Base-by-base conservation (phyloP, 1,284 basidiomycete genomes). In the Heliocybe sulcata region DNA sequence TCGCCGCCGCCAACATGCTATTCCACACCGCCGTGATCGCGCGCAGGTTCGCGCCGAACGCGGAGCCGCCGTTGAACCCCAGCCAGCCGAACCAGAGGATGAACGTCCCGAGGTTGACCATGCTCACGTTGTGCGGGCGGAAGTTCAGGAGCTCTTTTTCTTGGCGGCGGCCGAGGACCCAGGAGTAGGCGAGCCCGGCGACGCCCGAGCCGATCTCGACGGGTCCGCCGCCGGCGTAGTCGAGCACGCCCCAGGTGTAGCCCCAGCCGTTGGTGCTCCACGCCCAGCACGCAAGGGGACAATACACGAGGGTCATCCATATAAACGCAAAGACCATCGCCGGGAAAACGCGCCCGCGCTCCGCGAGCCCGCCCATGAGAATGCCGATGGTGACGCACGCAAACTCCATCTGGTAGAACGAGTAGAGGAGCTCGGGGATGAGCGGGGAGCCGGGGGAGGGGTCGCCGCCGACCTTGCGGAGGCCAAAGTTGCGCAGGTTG, bases 201-300 rank as follows among this genome's bases (percentile, higher is more conserved):
- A 92, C 83, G 49, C 94, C 94, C 55, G 90, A 94, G 51, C 89
- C 89, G 61, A 97, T 93, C 70, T 98, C 93, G 63, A 97, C 92
- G 29, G 94, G 94, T 8, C 92, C 92, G 45, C 94, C 94, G 51
- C 94, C 85, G 53, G 87, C 85, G 64, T 86, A 94, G 71, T 97
- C 94, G 47, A 94, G 77, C 8, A 94, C 91, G 23, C 94, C 93
- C 87, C 90, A 94, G 63, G 86, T 88, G 70, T 83, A 85, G 0
- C 83, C 94, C 94, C 94, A 98, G 9, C 94, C 94, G 59, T 85
- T 82, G 0, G 74, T 64, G 53, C 77, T 79, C 89, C 90, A 92
- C 25, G 83, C 80, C 88, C 89, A 90, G 64, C 80, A 84, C 3
- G 86, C 86, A 47, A 93, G 72, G 1, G 90, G 88, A 61, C 89